Percentiles rank a stretch among this genome's conserved stretches.
Evolutionary conservation across 768 basidiomycete species (phyloP).

Genomic region (Lactarius evosmus): DNA sequence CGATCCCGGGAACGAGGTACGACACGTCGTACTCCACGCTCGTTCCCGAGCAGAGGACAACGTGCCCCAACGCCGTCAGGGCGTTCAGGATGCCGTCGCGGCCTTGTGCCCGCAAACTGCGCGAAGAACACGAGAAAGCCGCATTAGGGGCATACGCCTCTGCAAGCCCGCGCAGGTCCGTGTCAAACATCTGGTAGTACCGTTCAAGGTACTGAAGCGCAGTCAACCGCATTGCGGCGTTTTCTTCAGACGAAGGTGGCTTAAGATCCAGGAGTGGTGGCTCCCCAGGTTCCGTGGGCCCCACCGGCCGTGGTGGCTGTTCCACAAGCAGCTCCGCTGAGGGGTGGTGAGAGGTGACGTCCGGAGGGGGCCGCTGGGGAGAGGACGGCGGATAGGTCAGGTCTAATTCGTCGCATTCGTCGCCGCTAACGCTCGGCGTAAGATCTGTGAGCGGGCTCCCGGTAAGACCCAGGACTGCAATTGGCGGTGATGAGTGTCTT

Average conservation of each 20-base stretch:
- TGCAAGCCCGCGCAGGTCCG: slow-evolving; percentile 15
- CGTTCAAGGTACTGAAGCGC: slow-evolving; percentile 14
- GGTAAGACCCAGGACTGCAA: neutral
- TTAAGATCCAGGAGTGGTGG: neutral
- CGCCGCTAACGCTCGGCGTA: slow-evolving; percentile 1
- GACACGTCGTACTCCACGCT: slow-evolving; percentile 20
- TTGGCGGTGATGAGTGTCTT: slow-evolving; percentile 7
- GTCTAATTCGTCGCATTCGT: slow-evolving; percentile 19
- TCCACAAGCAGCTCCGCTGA: neutral
- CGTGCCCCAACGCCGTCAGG: slow-evolving; percentile 6
- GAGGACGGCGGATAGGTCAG: slow-evolving; percentile 16
- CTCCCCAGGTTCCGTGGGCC: neutral
- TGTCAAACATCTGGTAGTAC: slow-evolving; percentile 21
- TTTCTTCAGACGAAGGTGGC: neutral
- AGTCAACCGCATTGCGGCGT: neutral
- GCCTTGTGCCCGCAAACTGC: slow-evolving; percentile 12
- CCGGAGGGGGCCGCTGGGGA: neutral
- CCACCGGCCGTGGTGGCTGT: neutral
- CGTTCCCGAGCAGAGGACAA: slow-evolving; percentile 3
- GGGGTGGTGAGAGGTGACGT: neutral
- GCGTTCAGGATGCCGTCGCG: slow-evolving; percentile 6
- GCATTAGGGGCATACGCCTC: slow-evolving; percentile 16
- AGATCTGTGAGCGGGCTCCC: neutral
- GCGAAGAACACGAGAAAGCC: slow-evolving; percentile 18
- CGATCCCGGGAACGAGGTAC: slow-evolving; percentile 2